Evolutionary conservation across 2,329 filamentous ascomycete species (phyloP).

Genomic region (Aspergillus felis): DNA sequence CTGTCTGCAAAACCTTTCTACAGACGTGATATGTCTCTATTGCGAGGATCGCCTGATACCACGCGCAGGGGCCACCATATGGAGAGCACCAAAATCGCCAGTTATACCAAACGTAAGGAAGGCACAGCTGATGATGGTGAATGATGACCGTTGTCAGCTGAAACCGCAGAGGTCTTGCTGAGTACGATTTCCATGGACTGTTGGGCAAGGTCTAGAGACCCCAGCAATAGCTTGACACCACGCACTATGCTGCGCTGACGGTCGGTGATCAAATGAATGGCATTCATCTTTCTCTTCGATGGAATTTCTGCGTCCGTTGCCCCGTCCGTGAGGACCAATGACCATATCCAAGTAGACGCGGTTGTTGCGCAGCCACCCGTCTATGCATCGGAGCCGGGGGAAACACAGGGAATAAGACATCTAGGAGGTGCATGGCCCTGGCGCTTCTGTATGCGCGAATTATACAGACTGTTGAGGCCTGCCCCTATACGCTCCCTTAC

Average conservation of each 20-base stretch:
- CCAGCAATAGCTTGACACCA: neutral
- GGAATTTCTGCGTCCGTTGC: neutral
- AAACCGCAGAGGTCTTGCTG: neutral
- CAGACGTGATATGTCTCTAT: neutral
- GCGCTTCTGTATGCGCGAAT: neutral
- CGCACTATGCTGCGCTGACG: neutral
- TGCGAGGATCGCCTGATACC: neutral
- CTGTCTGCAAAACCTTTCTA: neutral
- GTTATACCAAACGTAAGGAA: too few species aligned
- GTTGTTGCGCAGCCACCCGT: neutral
- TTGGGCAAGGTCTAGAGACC: neutral
- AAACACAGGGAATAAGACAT: neutral
- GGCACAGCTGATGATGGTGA: too few species aligned
- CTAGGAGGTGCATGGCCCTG: neutral
- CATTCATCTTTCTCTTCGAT: neutral
- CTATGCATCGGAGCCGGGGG: neutral
- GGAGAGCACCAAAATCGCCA: too few species aligned
- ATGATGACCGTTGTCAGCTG: neutral
- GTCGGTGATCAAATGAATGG: neutral
- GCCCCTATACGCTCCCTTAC: neutral
- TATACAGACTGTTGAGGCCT: neutral
- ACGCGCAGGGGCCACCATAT: too few species aligned
- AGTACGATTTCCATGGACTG: too few species aligned
- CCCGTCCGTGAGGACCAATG: neutral
- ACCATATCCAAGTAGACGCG: neutral